Base-by-base conservation (phyloP, 2,329 filamentous ascomycete species). In the Xylaria sp. region DNA sequence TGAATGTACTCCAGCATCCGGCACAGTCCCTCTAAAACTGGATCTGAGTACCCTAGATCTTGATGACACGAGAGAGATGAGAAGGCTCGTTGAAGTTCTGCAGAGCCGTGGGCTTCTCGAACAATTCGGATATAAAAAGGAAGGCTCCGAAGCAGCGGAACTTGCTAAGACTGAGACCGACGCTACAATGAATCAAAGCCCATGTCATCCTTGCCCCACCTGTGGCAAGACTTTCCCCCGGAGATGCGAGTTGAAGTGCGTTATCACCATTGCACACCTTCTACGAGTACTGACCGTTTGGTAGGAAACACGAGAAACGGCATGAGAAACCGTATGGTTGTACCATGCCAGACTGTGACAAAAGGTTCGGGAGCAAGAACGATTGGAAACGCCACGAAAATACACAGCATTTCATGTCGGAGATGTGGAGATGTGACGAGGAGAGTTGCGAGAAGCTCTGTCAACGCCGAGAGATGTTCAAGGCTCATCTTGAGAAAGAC, bases 321-420 rank as follows among this genome's bases (percentile, higher is more conserved):
- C 94, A 98, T 78, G 86, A 88, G 8, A 90, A 89, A 72, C 94
- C 94, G 0, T 97, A 95, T 71, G 90, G 90, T 13, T 98, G 94
- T 79, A 97, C 94, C 0, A 92, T 90, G 72, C 80, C 84, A 9
- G 80, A 82, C 37, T 97, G 94, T 76, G 79, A 81, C 58, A 94
- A 93, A 76, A 84, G 78, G 0, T 97, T 97, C 73, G 94, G 94
- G n/a, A 94, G 92, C 79, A 97, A 97, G 78, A 94, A 94, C 68
- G 94, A 98, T 80, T 98, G 89, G 94, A 97, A 97, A 78, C 89
- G 94, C 1, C 94, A 98, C 76, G 95, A 98, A 76, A 91, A 89
- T 72, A 89, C 88, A 18, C 92, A 95, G 76, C 94, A 97, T 78
- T 89, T 88, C 69, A 88, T 91, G 67, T 79, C 87, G 6, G 91